Conservation (phyloP, 345 rosid genomes). For the Linum lewisii region DNA sequence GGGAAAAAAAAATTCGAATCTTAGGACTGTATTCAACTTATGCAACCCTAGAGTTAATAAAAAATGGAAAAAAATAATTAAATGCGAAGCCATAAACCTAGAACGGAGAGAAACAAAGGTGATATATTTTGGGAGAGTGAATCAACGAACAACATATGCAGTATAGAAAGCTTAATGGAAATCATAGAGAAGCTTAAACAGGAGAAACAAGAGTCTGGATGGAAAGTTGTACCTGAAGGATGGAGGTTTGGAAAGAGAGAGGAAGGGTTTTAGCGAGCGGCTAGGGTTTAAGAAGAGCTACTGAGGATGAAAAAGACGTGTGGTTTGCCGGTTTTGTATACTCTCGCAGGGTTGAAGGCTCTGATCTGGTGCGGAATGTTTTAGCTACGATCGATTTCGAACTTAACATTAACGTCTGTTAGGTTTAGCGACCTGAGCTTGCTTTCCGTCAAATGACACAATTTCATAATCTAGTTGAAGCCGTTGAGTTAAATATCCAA, state of each 20-base stretch:
- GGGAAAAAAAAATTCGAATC: background rate
- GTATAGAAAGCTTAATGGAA: background rate
- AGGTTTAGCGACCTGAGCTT: no score
- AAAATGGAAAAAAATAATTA: no score
- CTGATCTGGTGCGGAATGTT: conserved; percentile 40
- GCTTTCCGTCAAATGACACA: no score
- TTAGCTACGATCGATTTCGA: background rate
- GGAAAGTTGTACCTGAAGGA: background rate
- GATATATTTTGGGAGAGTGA: background rate
- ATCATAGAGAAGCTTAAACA: background rate
- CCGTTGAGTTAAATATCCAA: no score
- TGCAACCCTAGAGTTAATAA: background rate
- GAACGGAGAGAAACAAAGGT: background rate
- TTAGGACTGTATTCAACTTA: background rate
- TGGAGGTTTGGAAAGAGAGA: background rate
- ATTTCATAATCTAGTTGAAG: no score
- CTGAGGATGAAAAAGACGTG: background rate
- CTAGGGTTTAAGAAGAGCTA: conserved; percentile 27
- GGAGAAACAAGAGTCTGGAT: background rate
- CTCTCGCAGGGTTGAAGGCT: background rate
- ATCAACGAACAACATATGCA: background rate
- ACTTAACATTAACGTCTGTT: no score
- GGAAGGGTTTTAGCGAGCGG: conserved; percentile 12
- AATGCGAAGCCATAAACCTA: background rate
- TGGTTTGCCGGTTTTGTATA: background rate